These are phyloP conservation scores for Citrullus colocynthis DNA, from an alignment of 306 rosid species.

Conservation along the genomic window DNA sequence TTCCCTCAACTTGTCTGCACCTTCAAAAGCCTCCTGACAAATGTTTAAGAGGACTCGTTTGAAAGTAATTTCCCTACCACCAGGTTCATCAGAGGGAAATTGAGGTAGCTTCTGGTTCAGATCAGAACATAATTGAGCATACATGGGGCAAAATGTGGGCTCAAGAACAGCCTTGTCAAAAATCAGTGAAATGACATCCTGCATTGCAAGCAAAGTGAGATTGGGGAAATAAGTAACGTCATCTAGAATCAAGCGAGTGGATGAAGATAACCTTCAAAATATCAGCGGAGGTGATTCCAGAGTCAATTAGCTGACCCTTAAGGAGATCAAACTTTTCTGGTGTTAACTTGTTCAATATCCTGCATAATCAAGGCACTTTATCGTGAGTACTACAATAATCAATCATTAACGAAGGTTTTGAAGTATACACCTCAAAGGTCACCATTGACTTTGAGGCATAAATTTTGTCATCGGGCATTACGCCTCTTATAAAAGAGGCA, in stretches of 20 bases:
- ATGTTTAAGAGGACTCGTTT: conserved; percentile 73
- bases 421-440: background rate
- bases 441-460: background rate
- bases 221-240: background rate
- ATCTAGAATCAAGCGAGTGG: background rate
- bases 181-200: conserved; percentile 79
- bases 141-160: conserved; percentile 99
- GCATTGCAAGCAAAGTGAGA: conserved; percentile 24
- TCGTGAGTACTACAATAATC: background rate
- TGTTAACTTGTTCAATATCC: conserved; percentile 90
- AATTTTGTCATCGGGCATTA: background rate
- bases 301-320: conserved; percentile 84
- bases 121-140: conserved; percentile 75
- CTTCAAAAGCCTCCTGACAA: conserved; percentile 99
- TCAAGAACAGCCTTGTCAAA: conserved; percentile 98
- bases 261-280: conserved; percentile 50
- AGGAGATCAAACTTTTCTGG: conserved; percentile 97
- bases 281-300: conserved; percentile 94
- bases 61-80: conserved; percentile 76
- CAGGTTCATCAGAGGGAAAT: conserved; percentile 86
- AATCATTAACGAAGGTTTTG: background rate
- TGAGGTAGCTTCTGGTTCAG: conserved; percentile 75
- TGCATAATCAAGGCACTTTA: conserved; percentile 21
- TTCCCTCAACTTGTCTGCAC: conserved; percentile 67
- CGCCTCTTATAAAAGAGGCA: background rate